Evolutionary conservation across 1,139 yeast genomes (phyloP).

Genomic region (Yamadazyma atlantica): DNA sequence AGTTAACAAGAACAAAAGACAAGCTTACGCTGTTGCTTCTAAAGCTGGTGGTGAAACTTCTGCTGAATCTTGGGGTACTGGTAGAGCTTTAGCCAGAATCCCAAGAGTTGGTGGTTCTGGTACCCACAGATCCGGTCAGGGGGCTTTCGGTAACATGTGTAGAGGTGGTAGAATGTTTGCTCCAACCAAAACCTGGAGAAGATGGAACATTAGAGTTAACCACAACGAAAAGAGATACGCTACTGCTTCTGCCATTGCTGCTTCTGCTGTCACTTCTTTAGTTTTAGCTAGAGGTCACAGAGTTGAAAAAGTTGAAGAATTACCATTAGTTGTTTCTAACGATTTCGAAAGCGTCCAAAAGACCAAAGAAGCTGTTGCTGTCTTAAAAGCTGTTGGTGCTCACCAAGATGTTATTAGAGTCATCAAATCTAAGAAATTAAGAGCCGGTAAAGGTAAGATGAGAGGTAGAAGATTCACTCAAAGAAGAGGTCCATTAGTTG

Average conservation of each 20-base stretch:
- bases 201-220: constrained; percentile 99
- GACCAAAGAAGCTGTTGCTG: constrained; percentile 99
- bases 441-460: constrained; percentile 99
- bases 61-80: constrained; percentile 99
- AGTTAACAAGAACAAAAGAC: constrained; percentile 99
- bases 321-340: constrained; percentile 95
- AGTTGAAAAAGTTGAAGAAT: constrained; percentile 97
- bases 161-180: constrained; percentile 99
- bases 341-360: constrained; percentile 90
- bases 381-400: constrained; percentile 98
- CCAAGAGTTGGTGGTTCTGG: constrained; percentile 99
- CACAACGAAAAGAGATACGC: constrained; percentile 99
- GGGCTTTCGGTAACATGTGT: constrained; percentile 99
- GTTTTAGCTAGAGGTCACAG: constrained; percentile 99
- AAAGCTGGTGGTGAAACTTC: constrained; percentile 99
- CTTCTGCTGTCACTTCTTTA: constrained; percentile 97
- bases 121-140: constrained; percentile 99
- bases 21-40: constrained; percentile 99
- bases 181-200: constrained; percentile 99
- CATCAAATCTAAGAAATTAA: constrained; percentile 96
- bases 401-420: constrained; percentile 98
- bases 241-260: constrained; percentile 99
- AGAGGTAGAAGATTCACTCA: constrained; percentile 99
- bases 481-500: constrained; percentile 99
- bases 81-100: constrained; percentile 99